Evolutionary conservation across 2,329 filamentous ascomycete genomes (phyloP).

Genomic region (Biscogniauxia sp.): DNA sequence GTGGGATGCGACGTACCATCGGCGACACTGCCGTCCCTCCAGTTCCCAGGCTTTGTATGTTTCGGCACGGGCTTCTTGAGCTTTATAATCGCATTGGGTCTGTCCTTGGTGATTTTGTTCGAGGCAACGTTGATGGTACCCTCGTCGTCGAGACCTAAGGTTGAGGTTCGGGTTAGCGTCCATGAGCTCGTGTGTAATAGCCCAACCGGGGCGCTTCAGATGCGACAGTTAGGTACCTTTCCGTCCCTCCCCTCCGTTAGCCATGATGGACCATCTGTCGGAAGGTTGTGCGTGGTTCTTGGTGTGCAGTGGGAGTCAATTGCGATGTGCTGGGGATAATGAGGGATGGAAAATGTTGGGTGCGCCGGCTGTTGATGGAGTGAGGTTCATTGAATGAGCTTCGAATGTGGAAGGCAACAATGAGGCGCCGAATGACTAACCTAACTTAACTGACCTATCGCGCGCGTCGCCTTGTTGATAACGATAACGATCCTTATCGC

Average conservation of each 20-base stretch:
- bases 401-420: background rate
- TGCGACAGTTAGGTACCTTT: slow-evolving; percentile 20
- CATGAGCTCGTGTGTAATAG: slow-evolving; percentile 6
- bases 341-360: background rate
- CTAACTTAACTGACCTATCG: background rate
- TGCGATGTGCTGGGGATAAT: slow-evolving; percentile 1
- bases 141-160: slow-evolving; percentile 47
- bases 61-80: slow-evolving; percentile 63
- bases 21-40: slow-evolving; percentile 64
- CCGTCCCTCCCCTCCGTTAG: slow-evolving; percentile 26
- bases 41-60: slow-evolving; percentile 66
- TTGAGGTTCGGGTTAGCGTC: slow-evolving; percentile 14
- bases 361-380: background rate
- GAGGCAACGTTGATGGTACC: slow-evolving; percentile 62
- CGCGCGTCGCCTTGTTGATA: background rate
- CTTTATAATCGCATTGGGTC: slow-evolving; percentile 52
- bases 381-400: background rate
- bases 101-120: slow-evolving; percentile 49
- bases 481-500: background rate
- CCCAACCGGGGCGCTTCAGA: background rate
- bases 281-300: background rate
- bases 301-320: background rate
- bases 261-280: slow-evolving; percentile 18
- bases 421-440: background rate
- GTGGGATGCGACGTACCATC: slow-evolving; percentile 48